phyloP scores from a whole-genome alignment of 2,329 filamentous ascomycete species.

The Colletotrichum incanum region DNA sequence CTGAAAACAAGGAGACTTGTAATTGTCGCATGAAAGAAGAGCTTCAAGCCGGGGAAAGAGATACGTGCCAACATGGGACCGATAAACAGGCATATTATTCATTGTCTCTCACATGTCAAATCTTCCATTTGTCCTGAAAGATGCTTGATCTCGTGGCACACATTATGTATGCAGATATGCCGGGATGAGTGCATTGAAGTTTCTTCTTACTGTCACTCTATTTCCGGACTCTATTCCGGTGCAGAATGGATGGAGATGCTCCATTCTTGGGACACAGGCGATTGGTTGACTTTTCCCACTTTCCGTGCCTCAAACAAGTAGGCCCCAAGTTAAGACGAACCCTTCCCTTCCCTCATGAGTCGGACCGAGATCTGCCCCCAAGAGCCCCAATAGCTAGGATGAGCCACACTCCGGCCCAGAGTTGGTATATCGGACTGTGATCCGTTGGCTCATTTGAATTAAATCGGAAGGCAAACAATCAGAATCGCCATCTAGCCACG shows the following conservation, averaged over 20 bases:
- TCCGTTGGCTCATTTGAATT: no score
- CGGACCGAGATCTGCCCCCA: slow-evolving; percentile 8
- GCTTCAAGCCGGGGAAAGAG: neutral
- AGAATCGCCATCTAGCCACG: neutral
- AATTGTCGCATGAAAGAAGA: no score
- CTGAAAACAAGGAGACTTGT: neutral
- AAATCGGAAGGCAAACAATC: neutral
- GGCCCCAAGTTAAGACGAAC: slow-evolving; percentile 10
- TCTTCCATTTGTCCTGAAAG: neutral
- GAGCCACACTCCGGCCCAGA: neutral
- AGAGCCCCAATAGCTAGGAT: neutral
- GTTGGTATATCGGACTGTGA: neutral
- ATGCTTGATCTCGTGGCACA: neutral
- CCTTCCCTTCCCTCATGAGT: neutral
- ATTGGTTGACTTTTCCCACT: slow-evolving; percentile 1
- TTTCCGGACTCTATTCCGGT: neutral
- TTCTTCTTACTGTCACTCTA: neutral
- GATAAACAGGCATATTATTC: no score
- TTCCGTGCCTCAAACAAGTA: neutral
- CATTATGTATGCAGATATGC: neutral
- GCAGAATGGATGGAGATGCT: neutral
- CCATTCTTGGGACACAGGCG: neutral
- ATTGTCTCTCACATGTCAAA: slow-evolving; percentile 6
- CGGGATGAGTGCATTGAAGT: neutral
- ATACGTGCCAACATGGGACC: neutral